A percentile compares a stretch with the other conserved stretches of the same genome.
Conservation (phyloP, 1,284 basidiomycete species). For the Trichosporon asahii region DNA sequence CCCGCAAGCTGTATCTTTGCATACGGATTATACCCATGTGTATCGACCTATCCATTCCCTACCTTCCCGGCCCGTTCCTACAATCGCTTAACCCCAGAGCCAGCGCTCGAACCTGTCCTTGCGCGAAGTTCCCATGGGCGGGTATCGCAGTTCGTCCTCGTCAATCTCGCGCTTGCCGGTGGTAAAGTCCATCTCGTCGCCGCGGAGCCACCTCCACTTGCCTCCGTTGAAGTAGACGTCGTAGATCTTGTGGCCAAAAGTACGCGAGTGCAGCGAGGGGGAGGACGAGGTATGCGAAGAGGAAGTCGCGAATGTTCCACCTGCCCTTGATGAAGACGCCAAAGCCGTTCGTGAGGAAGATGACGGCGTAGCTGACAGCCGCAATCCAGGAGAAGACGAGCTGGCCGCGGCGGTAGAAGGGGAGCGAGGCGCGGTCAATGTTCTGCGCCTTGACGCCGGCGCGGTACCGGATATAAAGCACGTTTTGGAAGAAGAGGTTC, state of each 20-base stretch:
- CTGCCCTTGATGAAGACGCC: conserved; percentile 28
- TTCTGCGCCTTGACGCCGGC: conserved; percentile 33
- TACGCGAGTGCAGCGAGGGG: conserved; percentile 3
- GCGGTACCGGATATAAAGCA: conserved; percentile 51
- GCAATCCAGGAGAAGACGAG: neutral
- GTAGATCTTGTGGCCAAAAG: conserved; percentile 12
- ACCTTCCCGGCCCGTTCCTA: no score
- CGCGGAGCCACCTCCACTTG: conserved; percentile 5
- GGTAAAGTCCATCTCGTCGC: conserved; percentile 14
- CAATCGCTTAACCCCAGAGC: conserved; percentile 10
- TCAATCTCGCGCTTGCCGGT: conserved; percentile 12
- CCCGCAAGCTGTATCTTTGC: neutral
- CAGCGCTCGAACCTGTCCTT: conserved; percentile 12
- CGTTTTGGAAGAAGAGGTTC: conserved; percentile 46
- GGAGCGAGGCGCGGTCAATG: conserved; percentile 15
- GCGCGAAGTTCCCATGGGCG: neutral
- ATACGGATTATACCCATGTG: neutral
- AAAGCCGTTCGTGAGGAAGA: conserved; percentile 34
- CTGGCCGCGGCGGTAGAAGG: neutral
- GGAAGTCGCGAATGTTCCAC: conserved; percentile 22
- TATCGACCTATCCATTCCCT: neutral
- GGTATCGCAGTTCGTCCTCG: conserved; percentile 12
- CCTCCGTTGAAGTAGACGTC: neutral
- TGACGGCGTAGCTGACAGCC: conserved; percentile 23
- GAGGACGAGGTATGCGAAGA: conserved; percentile 28